These are phyloP conservation scores for Fraxinus ornus DNA, from an alignment of 305 asterid species.

Conservation along the genomic window DNA sequence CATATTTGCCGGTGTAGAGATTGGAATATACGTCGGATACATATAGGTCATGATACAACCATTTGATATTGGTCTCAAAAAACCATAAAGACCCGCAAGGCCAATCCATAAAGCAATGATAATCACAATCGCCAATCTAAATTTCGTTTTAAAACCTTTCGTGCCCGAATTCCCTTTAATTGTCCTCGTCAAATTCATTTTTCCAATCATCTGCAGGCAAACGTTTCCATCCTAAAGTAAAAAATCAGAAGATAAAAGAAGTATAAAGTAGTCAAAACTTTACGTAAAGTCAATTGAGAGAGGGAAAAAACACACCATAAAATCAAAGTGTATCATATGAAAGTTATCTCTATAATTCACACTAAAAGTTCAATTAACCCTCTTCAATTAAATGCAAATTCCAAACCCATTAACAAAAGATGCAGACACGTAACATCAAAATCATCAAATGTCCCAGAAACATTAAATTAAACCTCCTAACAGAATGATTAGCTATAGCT, in stretches of 20 bases:
- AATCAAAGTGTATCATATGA: background rate
- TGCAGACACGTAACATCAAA: background rate
- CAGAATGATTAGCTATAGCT: background rate
- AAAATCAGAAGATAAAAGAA: background rate
- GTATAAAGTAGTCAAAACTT: background rate
- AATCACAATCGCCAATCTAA: slow-evolving; percentile 51
- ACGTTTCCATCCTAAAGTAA: background rate
- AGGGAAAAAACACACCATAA: background rate
- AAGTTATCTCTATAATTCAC: background rate
- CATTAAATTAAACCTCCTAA: background rate
- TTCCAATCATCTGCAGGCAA: slow-evolving; percentile 28
- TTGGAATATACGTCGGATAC: slow-evolving; percentile 94
- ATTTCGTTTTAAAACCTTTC: slow-evolving; percentile 42
- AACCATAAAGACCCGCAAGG: slow-evolving; percentile 54
- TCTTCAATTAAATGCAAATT: background rate
- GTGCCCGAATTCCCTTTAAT: slow-evolving; percentile 28
- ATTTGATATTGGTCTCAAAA: slow-evolving; percentile 69
- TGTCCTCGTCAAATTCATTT: slow-evolving; percentile 23
- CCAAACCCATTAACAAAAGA: background rate
- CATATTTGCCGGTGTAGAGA: slow-evolving; percentile 56
- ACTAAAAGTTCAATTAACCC: background rate
- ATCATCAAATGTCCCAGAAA: background rate
- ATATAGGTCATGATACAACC: slow-evolving; percentile 95
- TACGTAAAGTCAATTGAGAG: background rate
- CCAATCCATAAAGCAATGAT: slow-evolving; percentile 52